Percentiles rank a stretch among this genome's conserved stretches.
These are phyloP conservation scores for Saccharomyces kudriavzevii DNA, from an alignment of 805 yeast genomes.

Conservation along the genomic window DNA sequence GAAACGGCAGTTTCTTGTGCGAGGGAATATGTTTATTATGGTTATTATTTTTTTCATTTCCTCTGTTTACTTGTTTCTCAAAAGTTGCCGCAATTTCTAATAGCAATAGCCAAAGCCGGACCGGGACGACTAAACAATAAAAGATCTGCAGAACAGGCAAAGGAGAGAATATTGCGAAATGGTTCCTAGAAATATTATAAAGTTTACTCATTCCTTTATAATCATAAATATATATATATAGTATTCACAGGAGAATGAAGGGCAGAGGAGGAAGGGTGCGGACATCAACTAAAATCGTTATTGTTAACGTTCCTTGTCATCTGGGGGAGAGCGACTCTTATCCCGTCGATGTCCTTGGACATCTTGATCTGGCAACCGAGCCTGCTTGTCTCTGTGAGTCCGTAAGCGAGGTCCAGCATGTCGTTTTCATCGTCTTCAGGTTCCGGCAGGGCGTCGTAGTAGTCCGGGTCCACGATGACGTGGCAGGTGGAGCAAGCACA, in stretches of 20 bases:
- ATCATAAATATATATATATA: not conserved
- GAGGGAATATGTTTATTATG: not conserved
- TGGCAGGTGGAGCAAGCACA: conserved; percentile 99
- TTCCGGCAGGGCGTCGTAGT: conserved; percentile 82
- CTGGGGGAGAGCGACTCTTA: conserved; percentile 91
- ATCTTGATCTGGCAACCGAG: conserved; percentile 89
- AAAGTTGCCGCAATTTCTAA: not conserved
- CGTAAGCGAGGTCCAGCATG: conserved; percentile 96
- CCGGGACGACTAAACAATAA: not conserved
- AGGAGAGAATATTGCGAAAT: not conserved
- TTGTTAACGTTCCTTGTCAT: conserved; percentile 90
- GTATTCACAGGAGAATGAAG: conserved; percentile 1
- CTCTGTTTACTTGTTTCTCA: not conserved
- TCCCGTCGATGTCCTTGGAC: conserved; percentile 85
- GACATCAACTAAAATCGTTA: conserved; percentile 59
- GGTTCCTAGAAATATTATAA: not conserved
- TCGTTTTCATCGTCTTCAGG: conserved; percentile 98
- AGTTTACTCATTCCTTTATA: not conserved
- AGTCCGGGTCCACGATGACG: conserved; percentile 91
- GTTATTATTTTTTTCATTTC: not conserved
- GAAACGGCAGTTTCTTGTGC: not conserved
- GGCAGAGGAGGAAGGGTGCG: not conserved
- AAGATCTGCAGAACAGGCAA: not conserved
- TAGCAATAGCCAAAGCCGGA: not conserved
- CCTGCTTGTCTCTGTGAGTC: conserved; percentile 92